Percentiles rank a stretch among this genome's conserved stretches.
Conservation (phyloP, 2,329 filamentous ascomycete species). For the Colletotrichum godetiae region DNA sequence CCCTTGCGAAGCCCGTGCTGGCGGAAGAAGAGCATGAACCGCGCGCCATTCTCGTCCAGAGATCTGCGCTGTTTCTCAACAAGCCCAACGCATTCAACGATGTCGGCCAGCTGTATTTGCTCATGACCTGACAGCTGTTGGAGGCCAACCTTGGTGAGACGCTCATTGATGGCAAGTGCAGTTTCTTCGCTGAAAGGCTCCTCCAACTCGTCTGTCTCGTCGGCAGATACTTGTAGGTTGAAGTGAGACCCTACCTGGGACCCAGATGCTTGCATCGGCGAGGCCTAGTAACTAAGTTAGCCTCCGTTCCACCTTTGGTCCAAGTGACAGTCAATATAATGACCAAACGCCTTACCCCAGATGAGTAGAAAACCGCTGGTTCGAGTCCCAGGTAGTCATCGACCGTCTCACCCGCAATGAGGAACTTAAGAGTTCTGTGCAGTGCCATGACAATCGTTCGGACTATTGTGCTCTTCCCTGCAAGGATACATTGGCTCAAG, state of each 20-base stretch:
- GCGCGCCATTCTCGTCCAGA: conserved; percentile 89
- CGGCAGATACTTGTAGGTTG: conserved; percentile 43
- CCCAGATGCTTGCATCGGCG: conserved; percentile 28
- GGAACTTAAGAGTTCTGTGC: conserved; percentile 83
- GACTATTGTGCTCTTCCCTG: conserved; percentile 79
- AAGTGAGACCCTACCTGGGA: conserved; percentile 52
- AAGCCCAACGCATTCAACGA: conserved; percentile 84
- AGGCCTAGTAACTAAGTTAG: conserved; percentile 3
- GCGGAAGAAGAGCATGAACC: conserved; percentile 89
- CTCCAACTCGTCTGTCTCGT: conserved; percentile 70
- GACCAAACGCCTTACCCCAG: conserved; percentile 42
- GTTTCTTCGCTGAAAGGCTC: conserved; percentile 77
- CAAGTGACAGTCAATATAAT: background rate
- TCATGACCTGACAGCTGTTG: conserved; percentile 86
- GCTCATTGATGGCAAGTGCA: conserved; percentile 78
- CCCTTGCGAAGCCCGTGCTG: conserved; percentile 80
- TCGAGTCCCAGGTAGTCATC: conserved; percentile 80
- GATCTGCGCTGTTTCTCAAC: conserved; percentile 89
- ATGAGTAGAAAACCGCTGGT: conserved; percentile 67
- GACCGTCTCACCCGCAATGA: conserved; percentile 81
- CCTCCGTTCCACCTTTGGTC: background rate
- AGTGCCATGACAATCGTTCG: conserved; percentile 79
- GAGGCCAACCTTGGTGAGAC: conserved; percentile 78
- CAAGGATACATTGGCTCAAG: conserved; percentile 85
- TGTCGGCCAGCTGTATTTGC: conserved; percentile 86